Base-by-base conservation (phyloP, 2,329 filamentous ascomycete genomes). In the Fusarium neocosmosporiellum region DNA sequence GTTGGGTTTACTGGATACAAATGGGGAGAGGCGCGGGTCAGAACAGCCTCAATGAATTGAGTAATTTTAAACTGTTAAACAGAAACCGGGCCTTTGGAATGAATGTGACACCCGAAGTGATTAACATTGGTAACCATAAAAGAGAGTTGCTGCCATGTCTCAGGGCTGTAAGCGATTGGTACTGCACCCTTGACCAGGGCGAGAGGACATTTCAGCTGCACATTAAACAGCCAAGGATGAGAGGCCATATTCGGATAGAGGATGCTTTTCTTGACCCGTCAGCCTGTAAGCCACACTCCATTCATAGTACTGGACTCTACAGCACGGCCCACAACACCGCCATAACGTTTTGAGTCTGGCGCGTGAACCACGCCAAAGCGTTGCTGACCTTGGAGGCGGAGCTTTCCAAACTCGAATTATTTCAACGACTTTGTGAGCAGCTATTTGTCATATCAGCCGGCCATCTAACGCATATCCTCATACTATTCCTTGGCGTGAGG, bases 31-130 rank as follows among this genome's bases (percentile, higher is more conserved):
- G 66, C 59, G n/a, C 48, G 37, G 27, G 33, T 10, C 31, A 37
- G 70, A 71, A 43, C 33, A 48, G 70, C 59, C 67, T 66, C 34
- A 39, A 41, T 8, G 27, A 61, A 61, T 59, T 43, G 43, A 37
- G 60, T 69, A 59, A 62, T 73, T 22, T 48, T 1, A 46, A 48
- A 46, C 20, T 50, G 46, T 53, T 9, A 53, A 53, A 48, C 16
- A 7, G 0, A 7, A 31, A 20, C 46, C 18, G 18, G 7, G 46
- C 0, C 2, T 14, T 20, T 53, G 46, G 27, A 53, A 53, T 53
- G 46, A 53, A n/a, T 53, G 46, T 53, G 46, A 31, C 27, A 53
- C 24, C 3, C 18, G 18, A 53, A 2, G 46, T 16, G 27, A 53
- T 31, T 53, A 53, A 31, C 11, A 29, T 29, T 31, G 13, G 6